phyloP scores from a whole-genome alignment of 495 filamentous ascomycete species.

The Penicillium canescens region DNA sequence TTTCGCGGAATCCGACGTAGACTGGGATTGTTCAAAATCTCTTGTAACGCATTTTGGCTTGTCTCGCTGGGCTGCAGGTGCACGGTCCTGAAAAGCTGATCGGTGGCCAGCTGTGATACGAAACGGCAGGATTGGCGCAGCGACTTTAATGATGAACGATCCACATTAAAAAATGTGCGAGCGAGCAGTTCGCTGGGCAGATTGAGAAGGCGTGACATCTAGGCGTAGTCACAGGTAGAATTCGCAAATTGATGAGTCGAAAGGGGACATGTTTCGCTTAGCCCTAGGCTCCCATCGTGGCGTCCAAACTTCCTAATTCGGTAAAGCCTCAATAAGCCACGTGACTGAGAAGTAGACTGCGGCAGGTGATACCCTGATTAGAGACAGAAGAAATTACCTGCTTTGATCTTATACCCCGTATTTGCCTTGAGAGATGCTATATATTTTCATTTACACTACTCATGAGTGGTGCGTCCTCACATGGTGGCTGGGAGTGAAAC shows the following conservation, averaged over 20 bases:
- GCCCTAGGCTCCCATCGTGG: conserved; percentile 3
- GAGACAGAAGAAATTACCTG: conserved; percentile 2
- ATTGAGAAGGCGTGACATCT: conserved; percentile 5
- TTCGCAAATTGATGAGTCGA: conserved; percentile 8
- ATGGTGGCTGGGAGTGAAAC: too few species aligned
- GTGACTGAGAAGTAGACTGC: conserved; percentile 6
- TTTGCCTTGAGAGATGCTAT: background rate
- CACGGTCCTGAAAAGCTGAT: conserved; percentile 11
- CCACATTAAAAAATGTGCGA: conserved; percentile 1
- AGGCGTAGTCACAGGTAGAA: conserved; percentile 6
- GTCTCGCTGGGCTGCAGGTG: conserved; percentile 5
- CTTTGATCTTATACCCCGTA: background rate
- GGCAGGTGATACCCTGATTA: conserved; percentile 1
- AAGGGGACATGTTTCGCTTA: conserved; percentile 6
- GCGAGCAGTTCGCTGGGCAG: conserved; percentile 4
- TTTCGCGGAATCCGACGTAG: conserved; percentile 8
- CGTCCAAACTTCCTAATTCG: conserved; percentile 9
- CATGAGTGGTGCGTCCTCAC: too few species aligned
- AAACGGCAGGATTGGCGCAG: conserved; percentile 8
- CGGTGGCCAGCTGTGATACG: conserved; percentile 12
- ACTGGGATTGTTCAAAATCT: conserved; percentile 9
- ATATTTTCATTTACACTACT: conserved; percentile 3
- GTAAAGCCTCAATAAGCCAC: conserved; percentile 8
- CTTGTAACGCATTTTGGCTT: conserved; percentile 8
- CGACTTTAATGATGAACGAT: conserved; percentile 9